Conservation (phyloP, 371 early-diverging fungal species). For the Mucor circinelloides region DNA sequence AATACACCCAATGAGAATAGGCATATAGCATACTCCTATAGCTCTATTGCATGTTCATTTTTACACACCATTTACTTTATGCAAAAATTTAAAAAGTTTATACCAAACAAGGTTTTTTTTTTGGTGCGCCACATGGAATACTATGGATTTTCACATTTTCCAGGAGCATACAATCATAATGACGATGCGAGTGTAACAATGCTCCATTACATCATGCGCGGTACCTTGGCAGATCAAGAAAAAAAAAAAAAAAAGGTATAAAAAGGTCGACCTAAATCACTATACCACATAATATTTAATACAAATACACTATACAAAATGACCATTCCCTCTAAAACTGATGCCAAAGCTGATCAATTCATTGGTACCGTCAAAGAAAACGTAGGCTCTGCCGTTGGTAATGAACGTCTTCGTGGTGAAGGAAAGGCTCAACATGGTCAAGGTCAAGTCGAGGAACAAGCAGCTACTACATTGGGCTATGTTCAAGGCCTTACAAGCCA, state of each 20-base stretch:
- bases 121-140: background rate
- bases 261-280: background rate
- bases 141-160: background rate
- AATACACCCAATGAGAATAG: too few relatives aligned
- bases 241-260: background rate
- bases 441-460: constrained; percentile 33
- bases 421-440: constrained; percentile 34
- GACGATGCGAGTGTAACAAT: background rate
- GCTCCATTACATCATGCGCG: background rate
- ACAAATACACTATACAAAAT: background rate
- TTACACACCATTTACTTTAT: too few relatives aligned
- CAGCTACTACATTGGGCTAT: constrained; percentile 22
- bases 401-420: constrained; percentile 35
- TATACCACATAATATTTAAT: background rate
- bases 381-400: constrained; percentile 38
- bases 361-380: constrained; percentile 45
- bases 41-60: too few relatives aligned
- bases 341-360: constrained; percentile 33
- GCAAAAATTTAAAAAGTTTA: too few relatives aligned
- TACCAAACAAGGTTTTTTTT: background rate
- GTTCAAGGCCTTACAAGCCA: constrained; percentile 22
- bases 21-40: too few relatives aligned
- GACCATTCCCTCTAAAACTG: constrained; percentile 18
- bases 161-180: background rate
- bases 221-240: background rate